These are phyloP conservation scores for Boechera divaricarpa DNA, from an alignment of 345 rosid species.

Conservation along the genomic window DNA sequence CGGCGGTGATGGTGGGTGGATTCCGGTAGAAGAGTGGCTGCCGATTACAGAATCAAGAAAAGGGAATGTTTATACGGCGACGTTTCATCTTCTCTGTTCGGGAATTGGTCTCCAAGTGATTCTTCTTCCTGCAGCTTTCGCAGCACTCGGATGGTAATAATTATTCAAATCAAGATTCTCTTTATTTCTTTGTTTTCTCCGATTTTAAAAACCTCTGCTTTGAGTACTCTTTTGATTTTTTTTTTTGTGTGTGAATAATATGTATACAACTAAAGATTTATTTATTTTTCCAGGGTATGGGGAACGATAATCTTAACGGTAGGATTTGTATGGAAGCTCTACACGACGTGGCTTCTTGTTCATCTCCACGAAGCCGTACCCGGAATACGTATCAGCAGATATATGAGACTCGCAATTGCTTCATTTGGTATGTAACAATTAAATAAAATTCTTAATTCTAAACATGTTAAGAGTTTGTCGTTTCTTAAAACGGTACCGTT, in stretches of 20 bases:
- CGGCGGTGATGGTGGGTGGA: slow-evolving; percentile 21
- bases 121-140: slow-evolving; percentile 88
- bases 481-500: slow-evolving; percentile 19
- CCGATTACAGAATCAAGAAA: slow-evolving; percentile 92
- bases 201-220: not conserved
- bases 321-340: slow-evolving; percentile 85
- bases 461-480: not conserved
- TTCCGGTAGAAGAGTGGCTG: slow-evolving; percentile 62
- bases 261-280: not conserved
- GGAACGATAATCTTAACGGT: slow-evolving; percentile 60
- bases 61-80: slow-evolving; percentile 78
- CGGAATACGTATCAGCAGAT: slow-evolving; percentile 74
- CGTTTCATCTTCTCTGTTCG: slow-evolving; percentile 83
- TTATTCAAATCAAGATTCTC: not conserved
- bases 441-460: not conserved
- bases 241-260: not conserved
- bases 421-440: slow-evolving; percentile 60
- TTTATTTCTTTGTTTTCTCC: not conserved
- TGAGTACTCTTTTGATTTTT: not conserved
- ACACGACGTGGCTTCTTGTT: slow-evolving; percentile 69
- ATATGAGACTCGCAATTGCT: slow-evolving; percentile 59
- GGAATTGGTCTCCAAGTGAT: slow-evolving; percentile 89
- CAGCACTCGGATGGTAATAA: slow-evolving; percentile 83
- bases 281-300: slow-evolving; percentile 62
- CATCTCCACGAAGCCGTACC: slow-evolving; percentile 77